Evolutionary conservation across 2,329 filamentous ascomycete genomes (phyloP), one percentile per base, ranked within the genome.

Genomic region (Scytalidium sp.): DNA sequence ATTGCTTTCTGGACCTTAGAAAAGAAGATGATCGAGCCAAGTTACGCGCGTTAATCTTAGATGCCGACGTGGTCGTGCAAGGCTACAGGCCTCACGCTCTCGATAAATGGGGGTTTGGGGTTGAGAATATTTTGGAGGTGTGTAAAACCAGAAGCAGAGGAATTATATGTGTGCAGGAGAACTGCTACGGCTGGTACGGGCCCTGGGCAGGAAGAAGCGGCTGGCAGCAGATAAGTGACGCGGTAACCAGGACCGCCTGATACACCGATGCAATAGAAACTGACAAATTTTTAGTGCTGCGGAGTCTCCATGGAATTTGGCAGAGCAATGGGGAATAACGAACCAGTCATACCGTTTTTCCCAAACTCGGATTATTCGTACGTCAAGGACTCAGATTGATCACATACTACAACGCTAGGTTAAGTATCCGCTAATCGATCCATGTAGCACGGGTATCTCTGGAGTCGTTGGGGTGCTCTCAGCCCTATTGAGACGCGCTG

Each of bases 51-150:
- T 67, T 80, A 2, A 55, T 80, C n/a, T 58, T 60, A 7, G 72
- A 75, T 1, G 75, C 71, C 2, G 78, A 82, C 54, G 71, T 80
- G 27, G 73, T 80, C 50, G 60, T 81, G 19, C 75, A 81, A 54
- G 77, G 78, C 27, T 81, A 74, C 65, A 68, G 76, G 3, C 67
- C 69, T 11, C 68, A 68, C 9, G 65, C 67, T 13, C 65, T 81
- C 42, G 62, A 64, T 22, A 62, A 64, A 21, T 64, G 63, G 20
- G 72, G 71, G 2, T 64, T 73, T 10, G 67, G 72, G 0, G 61
- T 70, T 2, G 57, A 71, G 9, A 65, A 66, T 19, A 53, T 75
- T 19, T 61, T 70, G 7, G 64, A 60, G 45, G 62, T 72, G 57
- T 74, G 64, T 9, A 66, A 58, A 2, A 59, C 62, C 19, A 64